Conservation (phyloP, 2,329 filamentous ascomycete genomes). For the Paraphoma chrysanthemicola region DNA sequence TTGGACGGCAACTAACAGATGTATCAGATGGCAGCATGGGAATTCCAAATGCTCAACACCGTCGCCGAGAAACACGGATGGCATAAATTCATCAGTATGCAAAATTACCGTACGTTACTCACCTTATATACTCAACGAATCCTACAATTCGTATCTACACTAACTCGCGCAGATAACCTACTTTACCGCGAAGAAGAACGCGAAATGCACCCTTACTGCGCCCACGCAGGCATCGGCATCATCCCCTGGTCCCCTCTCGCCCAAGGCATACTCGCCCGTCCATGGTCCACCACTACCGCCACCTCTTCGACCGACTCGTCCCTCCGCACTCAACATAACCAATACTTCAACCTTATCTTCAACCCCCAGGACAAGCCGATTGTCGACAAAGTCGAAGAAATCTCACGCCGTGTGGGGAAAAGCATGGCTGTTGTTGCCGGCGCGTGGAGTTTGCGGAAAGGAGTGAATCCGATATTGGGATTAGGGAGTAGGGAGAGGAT, state of each 20-base stretch:
- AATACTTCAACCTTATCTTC: too few species aligned
- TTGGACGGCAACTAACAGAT: not conserved
- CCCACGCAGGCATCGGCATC: not conserved
- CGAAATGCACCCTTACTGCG: constrained; percentile 37
- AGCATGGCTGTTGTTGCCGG: constrained; percentile 22
- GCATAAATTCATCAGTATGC: constrained; percentile 58
- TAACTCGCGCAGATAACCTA: constrained; percentile 41
- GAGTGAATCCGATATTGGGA: constrained; percentile 25
- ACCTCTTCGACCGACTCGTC: not conserved
- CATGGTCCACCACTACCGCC: not conserved
- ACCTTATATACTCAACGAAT: too few species aligned
- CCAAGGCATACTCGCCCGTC: not conserved
- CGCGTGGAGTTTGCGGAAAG: constrained; percentile 25
- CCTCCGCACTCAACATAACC: not conserved
- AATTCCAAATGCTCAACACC: constrained; percentile 56
- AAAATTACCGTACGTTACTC: constrained; percentile 46
- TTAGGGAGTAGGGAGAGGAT: constrained; percentile 25
- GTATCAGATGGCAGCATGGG: constrained; percentile 55
- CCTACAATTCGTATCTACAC: too few species aligned
- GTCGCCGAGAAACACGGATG: constrained; percentile 53
- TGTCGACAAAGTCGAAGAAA: not conserved
- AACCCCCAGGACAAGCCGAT: not conserved
- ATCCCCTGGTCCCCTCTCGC: not conserved
- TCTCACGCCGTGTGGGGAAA: not conserved
- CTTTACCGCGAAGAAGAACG: constrained; percentile 59